A percentile compares a stretch with the other conserved stretches of the same genome.
Evolutionary conservation across 2,329 filamentous ascomycete species (phyloP).

Genomic region (Purpureocillium lavendulum): DNA sequence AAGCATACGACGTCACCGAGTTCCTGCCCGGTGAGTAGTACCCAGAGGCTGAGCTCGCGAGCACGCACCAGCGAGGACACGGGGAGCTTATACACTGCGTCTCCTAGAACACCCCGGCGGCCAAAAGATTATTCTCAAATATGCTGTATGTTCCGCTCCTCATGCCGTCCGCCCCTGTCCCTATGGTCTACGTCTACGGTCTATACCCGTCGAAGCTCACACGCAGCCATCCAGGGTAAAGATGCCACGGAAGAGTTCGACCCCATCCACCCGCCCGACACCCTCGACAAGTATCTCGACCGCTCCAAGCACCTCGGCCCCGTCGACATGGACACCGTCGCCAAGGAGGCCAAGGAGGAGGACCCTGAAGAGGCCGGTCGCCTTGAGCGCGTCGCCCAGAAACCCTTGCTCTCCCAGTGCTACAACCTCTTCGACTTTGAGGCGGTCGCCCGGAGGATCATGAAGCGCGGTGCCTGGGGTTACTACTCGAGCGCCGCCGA

Average conservation of each 20-base stretch:
- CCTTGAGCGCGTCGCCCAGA: conserved; percentile 63
- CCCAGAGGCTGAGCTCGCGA: background rate
- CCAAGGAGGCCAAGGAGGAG: conserved; percentile 63
- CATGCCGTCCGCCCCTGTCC: background rate
- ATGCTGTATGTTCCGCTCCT: conserved; percentile 52
- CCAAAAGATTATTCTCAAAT: conserved; percentile 90
- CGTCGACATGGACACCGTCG: conserved; percentile 80
- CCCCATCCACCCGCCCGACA: conserved; percentile 81
- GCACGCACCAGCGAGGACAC: background rate
- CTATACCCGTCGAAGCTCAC: too few relatives aligned
- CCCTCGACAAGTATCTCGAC: conserved; percentile 76
- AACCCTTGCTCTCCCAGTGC: conserved; percentile 78
- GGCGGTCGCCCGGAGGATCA: conserved; percentile 76
- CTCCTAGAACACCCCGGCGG: conserved; percentile 86
- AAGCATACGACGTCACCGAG: conserved; percentile 84
- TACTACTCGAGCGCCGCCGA: conserved; percentile 89
- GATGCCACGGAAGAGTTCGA: conserved; percentile 91
- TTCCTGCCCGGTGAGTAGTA: conserved; percentile 68
- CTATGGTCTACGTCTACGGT: too few relatives aligned
- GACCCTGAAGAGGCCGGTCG: conserved; percentile 51
- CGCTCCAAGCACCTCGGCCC: conserved; percentile 79
- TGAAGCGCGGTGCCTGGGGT: conserved; percentile 96
- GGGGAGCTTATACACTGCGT: too few relatives aligned
- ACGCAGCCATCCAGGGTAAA: conserved; percentile 50
- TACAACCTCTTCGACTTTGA: conserved; percentile 97